phyloP scores from a whole-genome alignment of 2,329 filamentous ascomycete species.

The Acrocalymma vagum region DNA sequence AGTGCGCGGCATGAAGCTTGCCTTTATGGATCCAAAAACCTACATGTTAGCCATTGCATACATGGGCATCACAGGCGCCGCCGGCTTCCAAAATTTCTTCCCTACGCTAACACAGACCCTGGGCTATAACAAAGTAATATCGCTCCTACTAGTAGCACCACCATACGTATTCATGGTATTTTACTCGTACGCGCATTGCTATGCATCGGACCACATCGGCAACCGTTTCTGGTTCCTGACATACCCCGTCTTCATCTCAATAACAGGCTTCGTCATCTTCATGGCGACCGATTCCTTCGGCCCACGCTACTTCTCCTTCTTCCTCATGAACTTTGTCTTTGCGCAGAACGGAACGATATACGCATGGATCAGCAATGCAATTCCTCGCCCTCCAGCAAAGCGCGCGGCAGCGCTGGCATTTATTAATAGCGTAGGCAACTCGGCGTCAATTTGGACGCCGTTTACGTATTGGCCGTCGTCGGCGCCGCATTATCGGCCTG shows the following conservation, averaged over 20 bases:
- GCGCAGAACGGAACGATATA: conserved; percentile 66
- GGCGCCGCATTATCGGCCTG: conserved; percentile 27
- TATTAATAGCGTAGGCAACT: conserved; percentile 64
- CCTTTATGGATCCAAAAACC: conserved; percentile 60
- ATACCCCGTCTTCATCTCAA: conserved; percentile 60
- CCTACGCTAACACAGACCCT: conserved; percentile 63
- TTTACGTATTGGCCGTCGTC: conserved; percentile 44
- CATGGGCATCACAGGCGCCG: conserved; percentile 58
- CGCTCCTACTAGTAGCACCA: conserved; percentile 64
- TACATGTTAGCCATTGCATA: conserved; percentile 59
- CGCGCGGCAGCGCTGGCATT: conserved; percentile 63
- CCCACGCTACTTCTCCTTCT: conserved; percentile 63
- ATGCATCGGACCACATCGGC: conserved; percentile 50
- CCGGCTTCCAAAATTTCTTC: conserved; percentile 66
- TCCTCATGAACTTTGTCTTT: conserved; percentile 66
- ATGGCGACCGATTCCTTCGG: conserved; percentile 62
- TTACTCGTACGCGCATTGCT: conserved; percentile 50
- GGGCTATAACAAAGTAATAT: conserved; percentile 62
- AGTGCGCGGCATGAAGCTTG: conserved; percentile 59
- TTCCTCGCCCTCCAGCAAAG: conserved; percentile 63
- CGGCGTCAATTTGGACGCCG: conserved; percentile 58
- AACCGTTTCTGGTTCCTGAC: conserved; percentile 52
- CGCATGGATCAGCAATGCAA: conserved; percentile 60
- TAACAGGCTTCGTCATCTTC: conserved; percentile 63
- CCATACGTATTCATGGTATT: conserved; percentile 69